Conservation (phyloP, 2,329 filamentous ascomycete genomes). For the Xylaria sp. region DNA sequence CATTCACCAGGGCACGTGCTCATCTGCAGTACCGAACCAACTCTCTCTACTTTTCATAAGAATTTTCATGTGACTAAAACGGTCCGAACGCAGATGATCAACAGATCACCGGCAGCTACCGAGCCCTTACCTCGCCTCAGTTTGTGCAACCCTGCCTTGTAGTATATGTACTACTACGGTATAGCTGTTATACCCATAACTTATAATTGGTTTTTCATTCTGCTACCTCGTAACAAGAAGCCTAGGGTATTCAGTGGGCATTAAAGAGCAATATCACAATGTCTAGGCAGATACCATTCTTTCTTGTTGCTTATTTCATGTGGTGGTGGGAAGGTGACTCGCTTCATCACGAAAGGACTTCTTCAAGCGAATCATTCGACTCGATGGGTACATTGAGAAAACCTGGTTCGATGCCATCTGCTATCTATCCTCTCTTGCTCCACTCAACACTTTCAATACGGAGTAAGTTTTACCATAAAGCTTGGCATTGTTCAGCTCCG, state of each 20-base stretch:
- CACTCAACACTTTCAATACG: conserved; percentile 7
- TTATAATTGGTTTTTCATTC: neutral
- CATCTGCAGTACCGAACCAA: neutral
- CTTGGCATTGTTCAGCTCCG: conserved; percentile 37
- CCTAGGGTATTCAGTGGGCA: neutral
- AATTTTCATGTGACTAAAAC: conserved; percentile 8
- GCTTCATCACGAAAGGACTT: conserved; percentile 1
- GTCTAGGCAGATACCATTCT: neutral
- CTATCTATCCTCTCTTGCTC: too few species aligned
- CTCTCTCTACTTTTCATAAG: neutral
- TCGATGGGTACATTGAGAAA: neutral
- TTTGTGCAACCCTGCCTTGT: neutral
- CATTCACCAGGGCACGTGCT: conserved; percentile 26
- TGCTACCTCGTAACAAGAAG: neutral
- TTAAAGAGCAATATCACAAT: conserved; percentile 4
- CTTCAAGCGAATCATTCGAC: conserved; percentile 11
- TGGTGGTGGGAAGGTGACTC: neutral
- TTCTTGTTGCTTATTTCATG: neutral
- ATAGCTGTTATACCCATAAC: conserved; percentile 3
- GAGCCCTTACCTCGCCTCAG: neutral
- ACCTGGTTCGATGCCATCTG: conserved; percentile 5
- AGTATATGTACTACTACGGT: neutral
- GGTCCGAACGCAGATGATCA: conserved; percentile 14
- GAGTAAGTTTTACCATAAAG: conserved; percentile 9
- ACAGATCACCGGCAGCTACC: neutral